These are phyloP conservation scores for Sparassis latifolia DNA, from an alignment of 1,284 basidiomycete species.

Conservation along the genomic window DNA sequence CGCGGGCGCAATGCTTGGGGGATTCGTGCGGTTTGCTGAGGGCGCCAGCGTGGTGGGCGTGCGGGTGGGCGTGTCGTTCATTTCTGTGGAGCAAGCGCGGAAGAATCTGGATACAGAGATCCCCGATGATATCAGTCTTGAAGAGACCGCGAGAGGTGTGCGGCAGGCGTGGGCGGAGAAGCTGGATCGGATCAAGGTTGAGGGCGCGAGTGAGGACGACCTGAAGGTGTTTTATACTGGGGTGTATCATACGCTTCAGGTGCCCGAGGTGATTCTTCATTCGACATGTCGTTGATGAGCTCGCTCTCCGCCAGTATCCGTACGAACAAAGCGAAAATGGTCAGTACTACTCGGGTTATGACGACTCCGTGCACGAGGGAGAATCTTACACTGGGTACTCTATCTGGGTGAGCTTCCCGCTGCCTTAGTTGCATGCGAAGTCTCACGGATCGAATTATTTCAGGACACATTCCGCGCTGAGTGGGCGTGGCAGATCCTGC, in stretches of 20 bases:
- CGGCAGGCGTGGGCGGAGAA: conserved; percentile 70
- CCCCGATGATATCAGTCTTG: conserved; percentile 52
- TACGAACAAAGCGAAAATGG: conserved; percentile 70
- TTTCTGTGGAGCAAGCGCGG: conserved; percentile 70
- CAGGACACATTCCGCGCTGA: conserved; percentile 76
- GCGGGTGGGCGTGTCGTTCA: conserved; percentile 73
- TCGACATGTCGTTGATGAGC: conserved; percentile 6
- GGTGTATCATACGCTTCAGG: conserved; percentile 65
- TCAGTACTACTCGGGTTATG: conserved; percentile 74
- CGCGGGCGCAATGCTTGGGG: conserved; percentile 43
- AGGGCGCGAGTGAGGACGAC: conserved; percentile 47
- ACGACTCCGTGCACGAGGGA: conserved; percentile 55
- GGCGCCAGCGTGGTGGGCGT: conserved; percentile 43
- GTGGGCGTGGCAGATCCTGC: conserved; percentile 74
- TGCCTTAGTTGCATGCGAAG: neutral
- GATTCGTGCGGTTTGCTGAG: conserved; percentile 47
- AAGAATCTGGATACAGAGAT: conserved; percentile 57
- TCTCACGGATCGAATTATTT: neutral
- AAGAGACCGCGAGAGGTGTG: conserved; percentile 52
- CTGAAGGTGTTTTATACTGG: conserved; percentile 61
- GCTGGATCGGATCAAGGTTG: conserved; percentile 54
- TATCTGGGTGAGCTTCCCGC: conserved; percentile 54
- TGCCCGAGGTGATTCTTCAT: conserved; percentile 12
- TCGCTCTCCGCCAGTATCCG: conserved; percentile 51
- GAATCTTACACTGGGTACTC: conserved; percentile 77